Base-by-base conservation (phyloP, 371 early-diverging fungal genomes). In the Mortierella sp. region DNA sequence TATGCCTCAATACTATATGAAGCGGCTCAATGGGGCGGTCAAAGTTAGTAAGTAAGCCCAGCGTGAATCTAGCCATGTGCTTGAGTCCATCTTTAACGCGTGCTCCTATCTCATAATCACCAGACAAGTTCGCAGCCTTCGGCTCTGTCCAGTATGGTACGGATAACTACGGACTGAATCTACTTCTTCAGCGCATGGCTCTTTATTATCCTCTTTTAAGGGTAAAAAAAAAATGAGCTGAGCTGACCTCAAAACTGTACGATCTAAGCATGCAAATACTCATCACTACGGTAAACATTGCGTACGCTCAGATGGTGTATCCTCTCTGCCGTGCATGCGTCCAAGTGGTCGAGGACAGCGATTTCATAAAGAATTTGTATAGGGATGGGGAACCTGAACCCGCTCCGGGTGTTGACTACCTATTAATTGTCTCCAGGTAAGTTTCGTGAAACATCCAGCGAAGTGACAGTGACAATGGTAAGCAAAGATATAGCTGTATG, bases 1-100 rank as follows among this genome's bases (percentile, higher is more conserved):
- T 28, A 53, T 53, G 54, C 57, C 57, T 6, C 44, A 46, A n/a
- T 59, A 59, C 34, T 50, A 59, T 14, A 5, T 59, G 7, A 26
- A 30, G 41, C 11, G 27, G 7, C 12, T 27, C 30, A 50, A 50
- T 24, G 60, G 59, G 15, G 50, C 50, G 15, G 14, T 50, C 26
- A 50, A 50, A 32, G 49, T 50, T 4, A 11, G 32, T 31, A 46
- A 31, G 32, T 43, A n/a, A 5, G 30, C 37, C 11, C 4, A 34
- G 37, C 37, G 14, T 4, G 37, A 14, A 34, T 14, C 37, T 34
- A 1, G 14, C 14, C 37, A 34, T 34, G 37, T 14, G 37, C 37
- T 7, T 34, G 11, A 11, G 37, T 14, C n/a, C n/a, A n/a, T 7
- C 14, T 11, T 34, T 34, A 14, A 14, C 7, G 11, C 17, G n/a